Base-by-base conservation (phyloP, 306 rosid genomes). In the Hippophae gyantsensis region DNA sequence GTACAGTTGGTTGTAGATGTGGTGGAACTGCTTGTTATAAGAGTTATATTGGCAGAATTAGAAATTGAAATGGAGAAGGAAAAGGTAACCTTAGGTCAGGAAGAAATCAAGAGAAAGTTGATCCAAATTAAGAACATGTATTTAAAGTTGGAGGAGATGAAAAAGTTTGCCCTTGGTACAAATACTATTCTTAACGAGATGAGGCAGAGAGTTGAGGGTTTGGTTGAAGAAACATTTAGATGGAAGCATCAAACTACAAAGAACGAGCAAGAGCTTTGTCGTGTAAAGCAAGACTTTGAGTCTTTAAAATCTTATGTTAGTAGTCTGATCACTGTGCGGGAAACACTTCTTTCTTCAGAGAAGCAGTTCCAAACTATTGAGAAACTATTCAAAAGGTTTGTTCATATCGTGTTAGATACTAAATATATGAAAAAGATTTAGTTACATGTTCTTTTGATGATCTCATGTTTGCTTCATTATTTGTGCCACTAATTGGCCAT, bases 281-380 rank as follows among this genome's bases (percentile, higher is more conserved):
- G 88, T 54, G 88, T 89, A 52, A 89, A 83, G 73, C 81, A 25
- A 23, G 88, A 89, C 57, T 89, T 89, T 47, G 88, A 89, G 79
- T 82, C 88, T 69, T 78, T 85, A 60, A 89, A 89, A 73, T 85
- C 96, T 7, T 85, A 89, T 71, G 96, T 89, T 58, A 89, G 84
- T 69, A 76, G 94, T 67, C 82, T 85, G 75, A 81, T 83, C 57
- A 82, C 90, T 53, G 94, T 89, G 32, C 79, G 96, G 67, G 94
- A 89, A 79, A 89, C 90, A 46, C 81, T 85, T 58, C 79, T 83
- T 63, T 85, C 96, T 40, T 89, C 94, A 2, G 94, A 89, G 79
- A 89, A 89, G 79, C 96, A 85, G 65, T 82, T 89, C 65, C 90
- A 76, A 79, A 89, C 86, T 32, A 89, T 85, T 13, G 96, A 85